Conservation (phyloP, 208 protist genomes). For the Herpetomonas samuelpessoai region DNA sequence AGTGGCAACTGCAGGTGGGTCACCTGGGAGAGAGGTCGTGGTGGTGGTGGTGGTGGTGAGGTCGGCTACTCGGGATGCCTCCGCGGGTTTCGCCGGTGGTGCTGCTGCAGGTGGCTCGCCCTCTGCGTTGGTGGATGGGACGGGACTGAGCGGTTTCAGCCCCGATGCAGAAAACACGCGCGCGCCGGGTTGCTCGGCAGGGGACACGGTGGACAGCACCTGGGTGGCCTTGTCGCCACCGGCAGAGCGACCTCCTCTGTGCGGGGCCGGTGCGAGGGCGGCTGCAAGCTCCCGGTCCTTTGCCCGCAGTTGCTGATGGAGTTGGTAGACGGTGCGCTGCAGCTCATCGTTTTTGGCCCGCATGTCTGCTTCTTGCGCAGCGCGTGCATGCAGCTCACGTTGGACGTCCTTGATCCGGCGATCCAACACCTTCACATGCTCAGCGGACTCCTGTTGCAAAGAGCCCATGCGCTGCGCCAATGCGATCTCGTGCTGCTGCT, state of each 20-base stretch:
- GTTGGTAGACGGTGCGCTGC: slow-evolving; percentile 64
- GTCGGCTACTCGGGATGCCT: no score
- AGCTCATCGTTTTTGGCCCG: slow-evolving; percentile 65
- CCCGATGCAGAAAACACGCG: no score
- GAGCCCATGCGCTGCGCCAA: slow-evolving; percentile 77
- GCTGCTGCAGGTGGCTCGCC: no score
- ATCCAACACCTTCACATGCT: slow-evolving; percentile 56
- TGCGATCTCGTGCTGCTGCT: slow-evolving; percentile 75
- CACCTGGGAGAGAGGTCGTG: no score
- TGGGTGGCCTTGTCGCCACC: slow-evolving; percentile 37
- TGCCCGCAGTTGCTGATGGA: slow-evolving; percentile 63
- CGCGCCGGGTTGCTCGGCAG: slow-evolving; percentile 6
- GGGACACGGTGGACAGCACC: slow-evolving; percentile 21
- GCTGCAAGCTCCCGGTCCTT: slow-evolving; percentile 57
- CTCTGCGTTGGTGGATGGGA: no score
- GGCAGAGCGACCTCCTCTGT: neutral
- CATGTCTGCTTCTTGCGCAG: slow-evolving; percentile 59
- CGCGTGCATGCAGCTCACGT: slow-evolving; percentile 61
- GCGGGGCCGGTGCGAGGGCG: neutral
- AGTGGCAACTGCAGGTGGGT: no score
- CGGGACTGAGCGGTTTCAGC: no score
- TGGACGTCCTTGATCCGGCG: slow-evolving; percentile 67
- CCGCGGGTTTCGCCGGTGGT: no score
- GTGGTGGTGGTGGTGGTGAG: no score
- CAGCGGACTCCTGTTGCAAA: slow-evolving; percentile 73